phyloP scores from a whole-genome alignment of 495 filamentous ascomycete genomes.

The Xylaria grammica region DNA sequence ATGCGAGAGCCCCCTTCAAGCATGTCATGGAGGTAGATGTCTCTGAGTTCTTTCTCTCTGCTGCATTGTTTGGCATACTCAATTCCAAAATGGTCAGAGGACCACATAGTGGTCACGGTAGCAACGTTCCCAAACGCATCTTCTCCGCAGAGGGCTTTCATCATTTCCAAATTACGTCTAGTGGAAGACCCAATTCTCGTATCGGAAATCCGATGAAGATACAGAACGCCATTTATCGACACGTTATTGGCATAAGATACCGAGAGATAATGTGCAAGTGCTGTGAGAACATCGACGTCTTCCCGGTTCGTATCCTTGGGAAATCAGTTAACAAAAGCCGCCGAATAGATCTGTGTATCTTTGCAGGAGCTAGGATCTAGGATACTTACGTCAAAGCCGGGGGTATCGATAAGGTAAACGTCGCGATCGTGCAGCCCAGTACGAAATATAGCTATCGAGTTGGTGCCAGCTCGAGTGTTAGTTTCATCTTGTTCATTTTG shows the following conservation, averaged over 20 bases:
- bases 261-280: conserved; percentile 5
- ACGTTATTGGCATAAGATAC: conserved; percentile 16
- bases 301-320: conserved; percentile 2
- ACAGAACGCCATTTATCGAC: conserved; percentile 20
- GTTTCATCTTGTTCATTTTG: neutral
- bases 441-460: neutral
- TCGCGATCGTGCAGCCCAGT: neutral
- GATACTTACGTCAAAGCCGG: conserved; percentile 6
- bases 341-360: neutral
- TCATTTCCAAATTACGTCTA: conserved; percentile 1
- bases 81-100: neutral
- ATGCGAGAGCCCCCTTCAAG: conserved; percentile 9
- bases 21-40: conserved; percentile 9
- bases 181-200: conserved; percentile 36
- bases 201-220: conserved; percentile 40
- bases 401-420: conserved; percentile 7
- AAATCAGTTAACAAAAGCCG: neutral
- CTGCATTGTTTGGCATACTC: conserved; percentile 12
- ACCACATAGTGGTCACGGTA: conserved; percentile 30
- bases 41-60: conserved; percentile 14
- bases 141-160: conserved; percentile 42
- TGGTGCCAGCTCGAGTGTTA: conserved; percentile 10
- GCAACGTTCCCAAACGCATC: conserved; percentile 33
- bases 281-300: neutral
- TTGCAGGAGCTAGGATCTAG: neutral